Base-by-base conservation (phyloP, 2,329 filamentous ascomycete species). In the Ceratocystis colombiana region DNA sequence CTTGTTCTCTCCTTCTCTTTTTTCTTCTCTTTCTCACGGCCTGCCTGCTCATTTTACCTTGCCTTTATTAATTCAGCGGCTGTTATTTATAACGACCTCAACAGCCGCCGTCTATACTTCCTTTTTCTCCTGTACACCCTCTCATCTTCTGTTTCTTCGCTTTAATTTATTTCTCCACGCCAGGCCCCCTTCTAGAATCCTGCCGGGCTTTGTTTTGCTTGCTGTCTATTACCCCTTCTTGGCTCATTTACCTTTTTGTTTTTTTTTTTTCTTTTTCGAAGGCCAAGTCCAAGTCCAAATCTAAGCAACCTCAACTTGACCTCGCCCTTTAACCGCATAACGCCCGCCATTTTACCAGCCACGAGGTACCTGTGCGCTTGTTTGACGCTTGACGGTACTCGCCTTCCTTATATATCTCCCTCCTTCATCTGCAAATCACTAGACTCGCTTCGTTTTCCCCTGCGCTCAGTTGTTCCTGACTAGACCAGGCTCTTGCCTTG, bases 341-440 rank as follows among this genome's bases (percentile, higher is more conserved):
- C n/a, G n/a, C 6, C 3, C n/a, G 53, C 28, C 12, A 30, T 12
- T 30, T 30, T 17, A 30, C 53, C 28, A 57, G 25, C 53, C 53
- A 57, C 53, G 15, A 8, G 12, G 25, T 57, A 28, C 28, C 53
- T 22, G 53, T 57, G 53, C 53, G 53, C 53, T 57, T 57, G 53
- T 57, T 57, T 57, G 28, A 33, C 53, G 53, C 53, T 57, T 57
- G 53, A 57, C 53, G 53, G 53, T 28, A 57, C 53, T 57, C 30
- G 30, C 15, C 30, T 57, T 30, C 22, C 53, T 57, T 57, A 33
- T 57, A 41, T 30, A 57, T n/a, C 17, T 10, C 25, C 48, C 48
- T 17, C 53, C 48, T 28, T 28, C 53, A n/a, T 25, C 22, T 22
- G 53, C 53, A 57, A 4, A 57, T 57, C 53, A 57, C 6, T 17